A percentile compares a stretch with the other conserved stretches of the same genome.
These are phyloP conservation scores for Uronychia setigera DNA, from an alignment of 73 alveolate species.

Conservation along the genomic window DNA sequence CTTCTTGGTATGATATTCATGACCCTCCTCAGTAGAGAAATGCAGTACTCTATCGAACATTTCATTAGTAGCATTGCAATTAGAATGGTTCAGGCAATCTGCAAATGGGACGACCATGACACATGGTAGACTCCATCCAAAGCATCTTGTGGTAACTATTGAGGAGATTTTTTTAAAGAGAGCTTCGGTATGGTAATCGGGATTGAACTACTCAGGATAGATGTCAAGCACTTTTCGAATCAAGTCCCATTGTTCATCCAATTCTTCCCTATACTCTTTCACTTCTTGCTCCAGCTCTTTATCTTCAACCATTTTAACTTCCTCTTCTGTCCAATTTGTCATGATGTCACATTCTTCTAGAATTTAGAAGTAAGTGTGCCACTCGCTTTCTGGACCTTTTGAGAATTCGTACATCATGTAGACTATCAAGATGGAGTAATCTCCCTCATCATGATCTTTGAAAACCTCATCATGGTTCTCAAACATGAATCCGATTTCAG, in stretches of 20 bases:
- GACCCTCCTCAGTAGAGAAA: conserved; percentile 1
- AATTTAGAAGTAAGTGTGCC: conserved; percentile 62
- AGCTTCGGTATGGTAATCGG: conserved; percentile 7
- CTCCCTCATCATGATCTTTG: conserved; percentile 35
- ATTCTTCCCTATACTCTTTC: conserved; percentile 9
- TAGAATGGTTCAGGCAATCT: conserved; percentile 32
- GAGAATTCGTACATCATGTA: conserved; percentile 46
- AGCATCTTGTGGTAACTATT: conserved; percentile 34
- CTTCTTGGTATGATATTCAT: conserved; percentile 9
- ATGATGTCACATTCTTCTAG: conserved; percentile 15
- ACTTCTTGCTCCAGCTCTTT: conserved; percentile 17
- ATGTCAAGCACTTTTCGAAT: conserved; percentile 13
- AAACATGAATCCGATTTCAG: conserved; percentile 55
- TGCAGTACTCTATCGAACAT: neutral
- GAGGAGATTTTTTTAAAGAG: conserved; percentile 9
- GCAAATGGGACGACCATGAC: conserved; percentile 40
- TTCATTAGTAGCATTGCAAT: conserved; percentile 11
- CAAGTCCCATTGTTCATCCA: conserved; percentile 35
- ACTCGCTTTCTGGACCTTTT: conserved; percentile 53
- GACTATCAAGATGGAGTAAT: conserved; percentile 19
- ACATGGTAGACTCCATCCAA: conserved; percentile 61
- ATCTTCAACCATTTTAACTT: conserved; percentile 38
- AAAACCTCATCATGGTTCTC: conserved; percentile 41
- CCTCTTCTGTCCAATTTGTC: conserved; percentile 51
- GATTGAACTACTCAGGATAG: conserved; percentile 55